These are phyloP conservation scores for Puccinia hordei DNA, from an alignment of 1,284 basidiomycete genomes.

Conservation along the genomic window DNA sequence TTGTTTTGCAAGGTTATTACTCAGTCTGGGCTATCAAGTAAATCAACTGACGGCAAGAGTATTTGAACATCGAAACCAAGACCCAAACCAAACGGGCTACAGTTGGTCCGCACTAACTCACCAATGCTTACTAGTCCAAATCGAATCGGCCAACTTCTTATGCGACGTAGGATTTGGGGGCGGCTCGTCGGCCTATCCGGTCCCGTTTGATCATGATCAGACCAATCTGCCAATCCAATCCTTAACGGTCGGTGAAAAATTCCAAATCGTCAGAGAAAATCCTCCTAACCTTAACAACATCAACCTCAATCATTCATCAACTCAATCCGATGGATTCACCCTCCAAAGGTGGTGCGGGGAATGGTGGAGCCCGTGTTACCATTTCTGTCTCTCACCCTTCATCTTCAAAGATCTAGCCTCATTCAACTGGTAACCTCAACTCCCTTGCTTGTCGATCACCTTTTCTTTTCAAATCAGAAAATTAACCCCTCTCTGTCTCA, in stretches of 20 bases:
- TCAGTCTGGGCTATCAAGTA: constrained; percentile 20
- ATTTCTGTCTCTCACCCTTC: constrained; percentile 20
- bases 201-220: constrained; percentile 9
- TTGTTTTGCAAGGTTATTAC: constrained; percentile 28
- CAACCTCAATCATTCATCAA: too few species aligned
- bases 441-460: too few species aligned
- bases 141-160: background rate
- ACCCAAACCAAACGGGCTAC: background rate
- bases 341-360: constrained; percentile 5
- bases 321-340: background rate
- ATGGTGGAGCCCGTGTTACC: constrained; percentile 37
- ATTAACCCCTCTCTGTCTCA: background rate
- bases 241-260: constrained; percentile 14
- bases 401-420: constrained; percentile 19
- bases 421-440: constrained; percentile 28
- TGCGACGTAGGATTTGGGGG: constrained; percentile 43
- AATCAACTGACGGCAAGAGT: constrained; percentile 4
- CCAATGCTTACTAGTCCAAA: background rate
- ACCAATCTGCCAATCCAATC: background rate
- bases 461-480: background rate
- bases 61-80: background rate
- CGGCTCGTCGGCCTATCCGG: constrained; percentile 10
- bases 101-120: constrained; percentile 10
- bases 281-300: background rate
- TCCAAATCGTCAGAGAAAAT: background rate